Evolutionary conservation across 208 protist genomes (phyloP).

Genomic region (Acanthamoeba divionensis): DNA sequence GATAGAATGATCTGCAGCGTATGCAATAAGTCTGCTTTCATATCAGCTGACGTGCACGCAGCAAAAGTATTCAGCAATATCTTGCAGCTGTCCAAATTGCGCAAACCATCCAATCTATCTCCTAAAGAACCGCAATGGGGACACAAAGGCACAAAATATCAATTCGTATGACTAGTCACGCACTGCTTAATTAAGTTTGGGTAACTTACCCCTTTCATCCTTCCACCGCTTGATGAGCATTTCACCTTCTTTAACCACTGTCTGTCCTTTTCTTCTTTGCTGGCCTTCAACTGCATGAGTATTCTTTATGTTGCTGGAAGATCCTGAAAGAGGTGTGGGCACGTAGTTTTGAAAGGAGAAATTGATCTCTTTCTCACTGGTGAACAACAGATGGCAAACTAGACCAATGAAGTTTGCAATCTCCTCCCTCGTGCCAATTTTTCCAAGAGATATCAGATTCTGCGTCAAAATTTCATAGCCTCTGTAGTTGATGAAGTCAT

Average conservation of each 20-base stretch:
- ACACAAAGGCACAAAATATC: background rate
- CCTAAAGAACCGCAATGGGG: background rate
- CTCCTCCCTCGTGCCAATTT: background rate
- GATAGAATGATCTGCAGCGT: slow-evolving; percentile 12
- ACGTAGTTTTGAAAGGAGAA: too few species aligned
- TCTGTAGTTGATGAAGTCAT: slow-evolving; percentile 1
- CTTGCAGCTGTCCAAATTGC: slow-evolving; percentile 31
- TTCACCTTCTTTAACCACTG: too few species aligned
- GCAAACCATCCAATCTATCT: background rate
- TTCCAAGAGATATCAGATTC: background rate
- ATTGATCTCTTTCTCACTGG: too few species aligned
- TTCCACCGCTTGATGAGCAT: too few species aligned
- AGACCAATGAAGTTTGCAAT: slow-evolving; percentile 19
- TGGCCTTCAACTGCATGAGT: too few species aligned
- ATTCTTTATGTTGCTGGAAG: too few species aligned
- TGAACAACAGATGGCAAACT: slow-evolving; percentile 16
- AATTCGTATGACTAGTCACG: background rate
- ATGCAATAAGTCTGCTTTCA: background rate
- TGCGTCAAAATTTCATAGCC: slow-evolving; percentile 37
- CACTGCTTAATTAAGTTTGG: too few species aligned
- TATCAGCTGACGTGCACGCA: background rate
- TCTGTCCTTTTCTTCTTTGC: too few species aligned
- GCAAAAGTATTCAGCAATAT: slow-evolving; percentile 21
- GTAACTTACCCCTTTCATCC: too few species aligned
- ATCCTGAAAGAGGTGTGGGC: too few species aligned